These are phyloP conservation scores for Ocimum tenuiflorum DNA, from an alignment of 257 asterid genomes.

Conservation along the genomic window DNA sequence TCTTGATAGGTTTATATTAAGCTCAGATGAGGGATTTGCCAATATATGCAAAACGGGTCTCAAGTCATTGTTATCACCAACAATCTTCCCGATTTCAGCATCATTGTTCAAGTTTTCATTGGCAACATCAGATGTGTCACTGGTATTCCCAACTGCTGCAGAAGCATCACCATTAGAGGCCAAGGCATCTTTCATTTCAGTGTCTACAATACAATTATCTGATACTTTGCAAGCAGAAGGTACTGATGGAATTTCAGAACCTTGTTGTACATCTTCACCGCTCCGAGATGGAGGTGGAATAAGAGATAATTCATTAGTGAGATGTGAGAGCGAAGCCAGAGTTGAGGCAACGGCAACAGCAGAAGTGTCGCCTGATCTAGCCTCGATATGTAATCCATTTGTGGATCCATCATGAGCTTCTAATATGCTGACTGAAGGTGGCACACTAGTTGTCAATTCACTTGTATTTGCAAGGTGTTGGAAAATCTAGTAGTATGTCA, in stretches of 20 bases:
- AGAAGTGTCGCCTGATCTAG: constrained; percentile 63
- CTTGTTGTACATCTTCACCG: constrained; percentile 46
- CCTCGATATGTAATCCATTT: constrained; percentile 53
- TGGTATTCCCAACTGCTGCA: constrained; percentile 26
- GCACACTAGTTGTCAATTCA: constrained; percentile 31
- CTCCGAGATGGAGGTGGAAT: constrained; percentile 47
- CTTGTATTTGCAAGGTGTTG: constrained; percentile 40
- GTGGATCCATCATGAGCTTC: constrained; percentile 61
- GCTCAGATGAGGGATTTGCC: constrained; percentile 40
- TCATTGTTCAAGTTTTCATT: constrained; percentile 41
- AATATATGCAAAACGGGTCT: constrained; percentile 45
- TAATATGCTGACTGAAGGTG: constrained; percentile 55
- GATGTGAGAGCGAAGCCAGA: constrained; percentile 60
- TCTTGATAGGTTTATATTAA: constrained; percentile 40
- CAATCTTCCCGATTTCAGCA: constrained; percentile 44
- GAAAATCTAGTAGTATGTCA: constrained; percentile 57
- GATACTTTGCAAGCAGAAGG: constrained; percentile 50
- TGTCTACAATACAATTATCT: constrained; percentile 38
- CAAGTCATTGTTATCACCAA: constrained; percentile 39
- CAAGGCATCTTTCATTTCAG: constrained; percentile 56
- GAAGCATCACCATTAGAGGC: constrained; percentile 37
- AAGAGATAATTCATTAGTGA: constrained; percentile 44
- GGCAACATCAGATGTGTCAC: constrained; percentile 34
- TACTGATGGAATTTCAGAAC: constrained; percentile 42
- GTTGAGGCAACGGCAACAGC: constrained; percentile 71